phyloP scores from a whole-genome alignment of 1,284 basidiomycete genomes.

The Pholiota adiposa region DNA sequence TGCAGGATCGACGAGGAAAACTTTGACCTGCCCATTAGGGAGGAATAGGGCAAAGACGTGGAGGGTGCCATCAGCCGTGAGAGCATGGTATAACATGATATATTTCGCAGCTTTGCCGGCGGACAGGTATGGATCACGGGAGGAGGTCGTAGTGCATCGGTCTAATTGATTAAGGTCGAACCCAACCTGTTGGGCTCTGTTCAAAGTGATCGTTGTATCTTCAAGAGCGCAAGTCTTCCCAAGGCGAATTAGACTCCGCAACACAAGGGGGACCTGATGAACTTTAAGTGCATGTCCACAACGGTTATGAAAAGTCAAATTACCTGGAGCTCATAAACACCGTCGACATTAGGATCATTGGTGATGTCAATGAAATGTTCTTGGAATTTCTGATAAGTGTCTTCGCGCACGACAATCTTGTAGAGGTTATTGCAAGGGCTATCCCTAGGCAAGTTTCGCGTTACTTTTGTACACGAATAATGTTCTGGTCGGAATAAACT shows the following conservation, averaged over 20 bases:
- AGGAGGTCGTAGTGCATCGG: constrained; percentile 58
- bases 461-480: constrained; percentile 79
- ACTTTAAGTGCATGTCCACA: constrained; percentile 6
- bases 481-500: constrained; percentile 69
- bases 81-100: constrained; percentile 92
- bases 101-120: constrained; percentile 78
- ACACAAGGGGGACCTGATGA: constrained; percentile 78
- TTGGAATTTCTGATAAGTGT: constrained; percentile 82
- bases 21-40: constrained; percentile 70
- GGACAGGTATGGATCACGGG: constrained; percentile 78
- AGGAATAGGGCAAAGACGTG: constrained; percentile 94
- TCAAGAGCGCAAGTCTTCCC: constrained; percentile 84
- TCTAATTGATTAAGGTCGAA: constrained; percentile 89
- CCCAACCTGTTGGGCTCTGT: constrained; percentile 82
- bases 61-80: constrained; percentile 71
- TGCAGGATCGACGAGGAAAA: constrained; percentile 93
- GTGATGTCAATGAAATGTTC: constrained; percentile 92
- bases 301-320: constrained; percentile 14
- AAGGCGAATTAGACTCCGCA: constrained; percentile 84
- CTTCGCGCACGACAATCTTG: constrained; percentile 85
- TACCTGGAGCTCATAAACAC: constrained; percentile 93
- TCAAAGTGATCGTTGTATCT: constrained; percentile 75
- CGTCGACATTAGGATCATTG: constrained; percentile 95
- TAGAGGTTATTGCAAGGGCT: constrained; percentile 82
- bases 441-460: constrained; percentile 82